Evolutionary conservation across 2,329 filamentous ascomycete species (phyloP).

Genomic region (Claviceps spartinae): DNA sequence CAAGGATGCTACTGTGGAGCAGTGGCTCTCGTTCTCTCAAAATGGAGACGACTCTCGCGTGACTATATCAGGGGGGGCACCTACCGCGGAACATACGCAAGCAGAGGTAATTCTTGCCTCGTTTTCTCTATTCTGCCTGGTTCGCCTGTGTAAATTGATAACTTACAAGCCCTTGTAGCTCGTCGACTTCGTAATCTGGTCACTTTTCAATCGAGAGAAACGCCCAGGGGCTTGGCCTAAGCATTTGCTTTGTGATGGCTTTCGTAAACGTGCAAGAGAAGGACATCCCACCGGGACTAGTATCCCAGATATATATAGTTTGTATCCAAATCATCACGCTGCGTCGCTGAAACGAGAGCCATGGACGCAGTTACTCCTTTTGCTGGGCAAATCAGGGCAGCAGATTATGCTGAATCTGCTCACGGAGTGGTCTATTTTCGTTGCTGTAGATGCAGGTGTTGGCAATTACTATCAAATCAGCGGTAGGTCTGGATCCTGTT

Average conservation of each 20-base stretch:
- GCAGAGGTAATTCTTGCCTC: constrained; percentile 37
- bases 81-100: constrained; percentile 39
- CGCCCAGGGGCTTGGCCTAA: constrained; percentile 37
- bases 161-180: constrained; percentile 35
- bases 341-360: constrained; percentile 51
- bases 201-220: constrained; percentile 51
- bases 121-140: not conserved
- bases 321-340: constrained; percentile 57
- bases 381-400: constrained; percentile 66
- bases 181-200: constrained; percentile 65
- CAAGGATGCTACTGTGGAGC: constrained; percentile 32
- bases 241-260: constrained; percentile 78
- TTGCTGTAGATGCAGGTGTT: constrained; percentile 41
- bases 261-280: constrained; percentile 35
- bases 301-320: constrained; percentile 53
- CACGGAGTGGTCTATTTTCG: constrained; percentile 64
- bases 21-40: constrained; percentile 50
- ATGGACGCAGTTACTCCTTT: constrained; percentile 62
- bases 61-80: constrained; percentile 34
- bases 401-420: constrained; percentile 66
- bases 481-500: constrained; percentile 35
- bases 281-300: constrained; percentile 18
- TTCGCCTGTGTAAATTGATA: not conserved
- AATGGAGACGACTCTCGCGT: constrained; percentile 43
- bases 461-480: constrained; percentile 68